Conservation (phyloP, 345 rosid species). For the Syzygium jambos region DNA sequence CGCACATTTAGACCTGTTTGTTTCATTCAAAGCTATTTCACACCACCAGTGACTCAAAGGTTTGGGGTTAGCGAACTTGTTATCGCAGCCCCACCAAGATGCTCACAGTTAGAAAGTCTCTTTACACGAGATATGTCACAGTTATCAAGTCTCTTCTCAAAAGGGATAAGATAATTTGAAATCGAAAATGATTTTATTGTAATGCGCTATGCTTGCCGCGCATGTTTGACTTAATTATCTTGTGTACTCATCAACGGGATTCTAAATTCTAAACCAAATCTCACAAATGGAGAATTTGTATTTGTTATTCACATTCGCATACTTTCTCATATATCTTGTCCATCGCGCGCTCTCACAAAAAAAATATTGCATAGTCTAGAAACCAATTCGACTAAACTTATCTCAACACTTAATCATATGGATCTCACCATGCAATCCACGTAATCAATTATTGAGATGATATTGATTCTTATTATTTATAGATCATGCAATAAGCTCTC, state of each 20-base stretch:
- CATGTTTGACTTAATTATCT: neutral
- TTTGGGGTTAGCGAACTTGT: neutral
- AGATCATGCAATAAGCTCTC: neutral
- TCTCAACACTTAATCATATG: neutral
- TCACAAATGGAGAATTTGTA: neutral
- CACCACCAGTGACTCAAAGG: neutral
- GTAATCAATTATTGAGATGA: neutral
- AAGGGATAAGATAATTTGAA: neutral
- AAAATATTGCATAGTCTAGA: neutral
- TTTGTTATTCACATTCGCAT: neutral
- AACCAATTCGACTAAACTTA: neutral
- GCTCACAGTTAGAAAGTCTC: neutral
- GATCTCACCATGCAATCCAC: neutral
- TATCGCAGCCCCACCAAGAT: neutral
- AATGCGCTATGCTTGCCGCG: neutral
- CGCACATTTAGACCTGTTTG: neutral
- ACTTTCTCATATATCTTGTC: neutral
- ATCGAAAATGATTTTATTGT: neutral
- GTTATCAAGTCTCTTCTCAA: neutral
- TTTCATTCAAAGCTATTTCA: neutral
- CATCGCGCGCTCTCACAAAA: accelerated
- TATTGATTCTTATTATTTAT: neutral
- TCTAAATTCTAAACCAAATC: neutral
- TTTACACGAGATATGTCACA: neutral
- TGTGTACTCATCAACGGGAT: neutral